A percentile compares a stretch with the other conserved stretches of the same genome.
These are phyloP conservation scores for Sequoiadendron giganteum DNA, from an alignment of 75 land plant species.

Conservation along the genomic window DNA sequence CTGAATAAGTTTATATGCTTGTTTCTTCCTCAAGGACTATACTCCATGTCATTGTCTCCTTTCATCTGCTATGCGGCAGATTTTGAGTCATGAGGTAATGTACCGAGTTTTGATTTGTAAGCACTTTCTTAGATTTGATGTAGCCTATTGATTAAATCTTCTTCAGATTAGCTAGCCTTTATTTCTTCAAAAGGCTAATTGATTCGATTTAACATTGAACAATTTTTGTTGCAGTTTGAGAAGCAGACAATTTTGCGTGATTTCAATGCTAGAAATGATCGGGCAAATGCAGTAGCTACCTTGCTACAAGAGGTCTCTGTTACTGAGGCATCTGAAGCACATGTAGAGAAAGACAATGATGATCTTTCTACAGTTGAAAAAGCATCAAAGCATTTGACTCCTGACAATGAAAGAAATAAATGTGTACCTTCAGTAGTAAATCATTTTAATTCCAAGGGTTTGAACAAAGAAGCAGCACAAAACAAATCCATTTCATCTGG, in stretches of 20 bases:
- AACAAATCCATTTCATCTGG: not conserved
- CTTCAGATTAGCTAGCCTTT: not conserved
- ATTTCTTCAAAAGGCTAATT: not conserved
- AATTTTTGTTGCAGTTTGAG: conserved; percentile 42
- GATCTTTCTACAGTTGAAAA: not conserved
- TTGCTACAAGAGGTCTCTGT: not conserved
- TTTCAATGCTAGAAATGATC: conserved; percentile 20
- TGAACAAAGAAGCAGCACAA: not conserved
- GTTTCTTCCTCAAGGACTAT: conserved; percentile 48
- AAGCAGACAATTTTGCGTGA: conserved; percentile 57
- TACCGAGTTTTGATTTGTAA: not conserved
- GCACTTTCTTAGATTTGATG: not conserved
- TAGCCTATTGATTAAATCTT: not conserved
- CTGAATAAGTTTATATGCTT: conserved; percentile 1
- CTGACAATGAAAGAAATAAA: not conserved
- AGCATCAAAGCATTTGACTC: not conserved
- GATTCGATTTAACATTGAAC: not conserved
- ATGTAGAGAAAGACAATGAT: not conserved
- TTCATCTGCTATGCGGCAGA: conserved; percentile 71
- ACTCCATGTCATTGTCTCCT: conserved; percentile 39
- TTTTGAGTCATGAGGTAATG: conserved; percentile 83
- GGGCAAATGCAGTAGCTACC: conserved; percentile 6
- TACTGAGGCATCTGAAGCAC: conserved; percentile 2
- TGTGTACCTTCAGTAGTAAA: not conserved
- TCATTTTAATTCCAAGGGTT: not conserved